Percentiles rank a stretch among this genome's conserved stretches.
Conservation (phyloP, 192 early-diverging fungal genomes). For the Linnemannia hyalina region DNA sequence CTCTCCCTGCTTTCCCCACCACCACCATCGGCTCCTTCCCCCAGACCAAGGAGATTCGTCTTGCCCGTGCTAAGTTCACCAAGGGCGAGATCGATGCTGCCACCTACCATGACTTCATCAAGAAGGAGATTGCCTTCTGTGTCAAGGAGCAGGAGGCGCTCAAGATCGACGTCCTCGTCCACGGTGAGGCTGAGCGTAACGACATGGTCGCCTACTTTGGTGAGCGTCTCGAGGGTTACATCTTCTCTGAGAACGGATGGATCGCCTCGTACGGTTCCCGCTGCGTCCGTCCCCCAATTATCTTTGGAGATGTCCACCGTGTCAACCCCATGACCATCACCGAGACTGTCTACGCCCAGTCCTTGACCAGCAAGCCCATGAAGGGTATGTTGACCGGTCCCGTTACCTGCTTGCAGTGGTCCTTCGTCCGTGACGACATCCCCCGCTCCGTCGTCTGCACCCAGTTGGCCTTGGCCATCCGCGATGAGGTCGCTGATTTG, state of each 20-base stretch:
- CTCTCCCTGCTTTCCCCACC: slow-evolving; percentile 93
- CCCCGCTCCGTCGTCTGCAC: slow-evolving; percentile 84
- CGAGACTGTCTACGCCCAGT: slow-evolving; percentile 88
- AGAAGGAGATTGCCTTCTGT: slow-evolving; percentile 86
- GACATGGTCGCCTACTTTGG: slow-evolving; percentile 99
- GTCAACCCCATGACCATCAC: slow-evolving; percentile 94
- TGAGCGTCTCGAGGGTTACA: slow-evolving; percentile 92
- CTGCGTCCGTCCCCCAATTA: slow-evolving; percentile 97
- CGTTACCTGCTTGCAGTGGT: slow-evolving; percentile 98
- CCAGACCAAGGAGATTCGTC: slow-evolving; percentile 96
- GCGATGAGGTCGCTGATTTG: slow-evolving; percentile 95
- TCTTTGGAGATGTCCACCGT: slow-evolving; percentile 96
- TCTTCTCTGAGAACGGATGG: slow-evolving; percentile 97
- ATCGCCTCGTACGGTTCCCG: slow-evolving; percentile 97
- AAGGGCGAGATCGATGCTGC: slow-evolving; percentile 78
- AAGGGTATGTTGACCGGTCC: slow-evolving; percentile 99
- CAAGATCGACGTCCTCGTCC: slow-evolving; percentile 95
- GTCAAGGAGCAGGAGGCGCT: slow-evolving; percentile 91
- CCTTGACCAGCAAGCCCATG: slow-evolving; percentile 90
- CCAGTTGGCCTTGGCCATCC: slow-evolving; percentile 95
- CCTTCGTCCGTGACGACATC: slow-evolving; percentile 98
- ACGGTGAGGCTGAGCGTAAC: slow-evolving; percentile 98
- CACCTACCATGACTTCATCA: slow-evolving; percentile 87
- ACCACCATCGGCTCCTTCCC: slow-evolving; percentile 99
- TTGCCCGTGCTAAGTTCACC: slow-evolving; percentile 90